Evolutionary conservation across 257 asterid genomes (phyloP).

Genomic region (Nicotiana paniculata): DNA sequence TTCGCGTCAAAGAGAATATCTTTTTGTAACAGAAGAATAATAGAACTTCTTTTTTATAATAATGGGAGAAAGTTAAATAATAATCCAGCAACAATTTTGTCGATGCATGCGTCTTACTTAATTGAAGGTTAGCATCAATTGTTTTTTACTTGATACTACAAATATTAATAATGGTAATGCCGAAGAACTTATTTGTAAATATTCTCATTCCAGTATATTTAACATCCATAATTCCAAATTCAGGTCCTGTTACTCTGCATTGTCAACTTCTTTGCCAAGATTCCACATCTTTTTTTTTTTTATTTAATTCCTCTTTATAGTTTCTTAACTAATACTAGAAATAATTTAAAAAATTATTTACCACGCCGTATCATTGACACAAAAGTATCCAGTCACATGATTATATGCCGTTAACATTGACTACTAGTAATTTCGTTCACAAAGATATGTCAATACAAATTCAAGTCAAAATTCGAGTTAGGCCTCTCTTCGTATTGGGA

Average conservation of each 20-base stretch:
- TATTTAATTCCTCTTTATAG: not conserved
- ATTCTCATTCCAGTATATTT: not conserved
- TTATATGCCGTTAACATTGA: slow-evolving; percentile 1
- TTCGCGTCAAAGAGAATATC: not conserved
- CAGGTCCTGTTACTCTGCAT: not conserved
- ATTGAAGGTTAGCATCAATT: not conserved
- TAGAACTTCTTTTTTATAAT: not conserved
- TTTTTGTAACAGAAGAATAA: not conserved
- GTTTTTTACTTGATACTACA: not conserved
- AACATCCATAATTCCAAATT: no score
- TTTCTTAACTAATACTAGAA: not conserved
- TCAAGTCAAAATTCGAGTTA: slow-evolving; percentile 9
- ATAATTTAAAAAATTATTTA: not conserved
- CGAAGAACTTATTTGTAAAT: not conserved
- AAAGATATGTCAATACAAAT: not conserved
- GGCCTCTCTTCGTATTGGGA: slow-evolving; percentile 7
- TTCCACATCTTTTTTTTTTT: not conserved
- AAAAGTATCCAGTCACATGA: slow-evolving; percentile 10
- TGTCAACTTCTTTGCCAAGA: not conserved
- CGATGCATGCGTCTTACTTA: not conserved
- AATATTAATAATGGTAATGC: not conserved
- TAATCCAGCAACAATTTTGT: not conserved
- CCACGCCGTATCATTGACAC: not conserved
- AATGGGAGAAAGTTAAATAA: not conserved
- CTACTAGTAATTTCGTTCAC: not conserved